Evolutionary conservation across 2,329 filamentous ascomycete genomes (phyloP).

Genomic region (Aurifilum marmelostoma): DNA sequence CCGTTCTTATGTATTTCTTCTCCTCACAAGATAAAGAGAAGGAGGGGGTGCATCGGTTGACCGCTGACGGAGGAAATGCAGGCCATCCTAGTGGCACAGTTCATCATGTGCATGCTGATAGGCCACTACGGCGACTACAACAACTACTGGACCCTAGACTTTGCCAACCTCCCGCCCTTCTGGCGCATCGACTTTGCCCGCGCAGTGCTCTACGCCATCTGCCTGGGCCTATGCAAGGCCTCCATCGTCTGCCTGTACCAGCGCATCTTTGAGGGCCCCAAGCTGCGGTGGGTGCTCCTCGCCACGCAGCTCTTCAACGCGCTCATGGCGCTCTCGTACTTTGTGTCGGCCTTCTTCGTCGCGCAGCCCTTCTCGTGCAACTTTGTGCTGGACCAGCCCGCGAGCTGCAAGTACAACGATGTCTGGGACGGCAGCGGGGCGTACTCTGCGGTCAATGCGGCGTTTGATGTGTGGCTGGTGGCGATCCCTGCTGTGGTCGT

Average conservation of each 20-base stretch:
- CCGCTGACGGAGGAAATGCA: not conserved
- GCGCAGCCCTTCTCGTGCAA: slow-evolving; percentile 22
- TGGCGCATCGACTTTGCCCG: slow-evolving; percentile 23
- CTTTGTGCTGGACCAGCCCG: slow-evolving; percentile 15
- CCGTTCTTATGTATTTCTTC: too few relatives aligned
- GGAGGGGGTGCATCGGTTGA: too few relatives aligned
- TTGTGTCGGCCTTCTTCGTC: slow-evolving; percentile 14
- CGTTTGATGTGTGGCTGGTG: slow-evolving; percentile 23
- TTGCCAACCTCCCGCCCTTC: slow-evolving; percentile 8
- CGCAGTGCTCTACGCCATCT: slow-evolving; percentile 15
- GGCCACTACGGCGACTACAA: slow-evolving; percentile 20
- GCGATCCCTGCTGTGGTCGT: slow-evolving; percentile 17
- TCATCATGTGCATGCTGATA: slow-evolving; percentile 20
- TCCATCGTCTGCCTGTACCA: slow-evolving; percentile 26
- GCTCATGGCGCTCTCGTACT: slow-evolving; percentile 13
- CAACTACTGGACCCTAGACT: slow-evolving; percentile 25
- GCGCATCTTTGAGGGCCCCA: slow-evolving; percentile 19
- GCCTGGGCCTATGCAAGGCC: slow-evolving; percentile 19
- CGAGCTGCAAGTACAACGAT: slow-evolving; percentile 19
- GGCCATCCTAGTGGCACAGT: slow-evolving; percentile 12
- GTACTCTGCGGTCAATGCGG: slow-evolving; percentile 21
- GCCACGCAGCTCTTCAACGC: slow-evolving; percentile 17
- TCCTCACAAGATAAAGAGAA: too few relatives aligned
- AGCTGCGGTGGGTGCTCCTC: slow-evolving; percentile 15
- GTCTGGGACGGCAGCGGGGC: slow-evolving; percentile 21